These are phyloP conservation scores for Phoma sp. DNA, from an alignment of 2,329 filamentous ascomycete species.

Conservation along the genomic window DNA sequence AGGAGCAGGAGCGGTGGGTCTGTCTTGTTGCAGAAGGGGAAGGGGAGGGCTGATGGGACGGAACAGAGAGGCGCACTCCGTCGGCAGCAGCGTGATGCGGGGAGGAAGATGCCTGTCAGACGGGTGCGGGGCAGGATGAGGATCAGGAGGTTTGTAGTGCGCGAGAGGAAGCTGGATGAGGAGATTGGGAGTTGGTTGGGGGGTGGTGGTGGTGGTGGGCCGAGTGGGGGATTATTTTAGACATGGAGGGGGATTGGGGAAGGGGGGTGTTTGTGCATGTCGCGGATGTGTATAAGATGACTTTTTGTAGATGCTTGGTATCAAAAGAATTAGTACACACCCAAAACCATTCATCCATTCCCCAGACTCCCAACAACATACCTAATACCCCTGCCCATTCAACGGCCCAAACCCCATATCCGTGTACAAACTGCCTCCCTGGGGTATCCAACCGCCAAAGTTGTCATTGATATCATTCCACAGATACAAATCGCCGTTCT, in stretches of 20 bases:
- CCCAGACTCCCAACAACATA: too few species aligned
- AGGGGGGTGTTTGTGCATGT: neutral
- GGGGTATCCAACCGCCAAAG: slow-evolving; percentile 41
- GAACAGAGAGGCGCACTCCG: too few species aligned
- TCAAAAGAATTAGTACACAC: too few species aligned
- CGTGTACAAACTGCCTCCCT: slow-evolving; percentile 31
- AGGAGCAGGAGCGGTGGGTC: too few species aligned
- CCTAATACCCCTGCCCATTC: slow-evolving; percentile 27
- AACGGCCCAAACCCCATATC: slow-evolving; percentile 34
- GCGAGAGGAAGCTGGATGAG: neutral
- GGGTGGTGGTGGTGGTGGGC: neutral
- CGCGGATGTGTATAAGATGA: too few species aligned
- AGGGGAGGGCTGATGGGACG: too few species aligned
- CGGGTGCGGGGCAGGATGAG: neutral
- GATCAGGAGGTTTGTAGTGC: neutral
- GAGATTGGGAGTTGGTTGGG: neutral
- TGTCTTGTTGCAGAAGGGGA: too few species aligned
- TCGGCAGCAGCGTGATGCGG: too few species aligned
- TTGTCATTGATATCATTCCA: slow-evolving; percentile 46
- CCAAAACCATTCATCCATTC: too few species aligned
- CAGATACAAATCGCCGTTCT: slow-evolving; percentile 45
- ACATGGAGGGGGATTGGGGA: neutral
- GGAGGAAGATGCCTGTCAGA: too few species aligned
- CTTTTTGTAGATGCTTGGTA: too few species aligned
- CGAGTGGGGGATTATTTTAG: too few species aligned